A percentile compares a stretch with the other conserved stretches of the same genome.
Evolutionary conservation across 768 basidiomycete genomes (phyloP).

Genomic region (Mycena crocata): DNA sequence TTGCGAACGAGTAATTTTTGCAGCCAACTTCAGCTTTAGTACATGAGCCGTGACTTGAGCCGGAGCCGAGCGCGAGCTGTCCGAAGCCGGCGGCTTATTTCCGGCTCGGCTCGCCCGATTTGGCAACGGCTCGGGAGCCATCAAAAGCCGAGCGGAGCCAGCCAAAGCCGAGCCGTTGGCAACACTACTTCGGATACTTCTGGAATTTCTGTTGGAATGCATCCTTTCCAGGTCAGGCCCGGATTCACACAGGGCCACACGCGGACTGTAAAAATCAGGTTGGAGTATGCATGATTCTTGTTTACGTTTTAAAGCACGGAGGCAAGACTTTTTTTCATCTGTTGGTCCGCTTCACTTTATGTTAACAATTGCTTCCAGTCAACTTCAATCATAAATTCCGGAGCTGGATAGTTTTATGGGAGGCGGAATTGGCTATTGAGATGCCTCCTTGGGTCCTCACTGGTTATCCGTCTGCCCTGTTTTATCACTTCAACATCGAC

Average conservation of each 20-base stretch:
- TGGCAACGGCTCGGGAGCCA: conserved; percentile 1
- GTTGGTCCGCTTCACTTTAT: not conserved
- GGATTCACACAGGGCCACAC: conserved; percentile 41
- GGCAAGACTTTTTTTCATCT: not conserved
- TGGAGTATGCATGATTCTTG: conserved; percentile 41
- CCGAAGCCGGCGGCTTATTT: not conserved
- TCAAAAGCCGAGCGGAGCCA: conserved; percentile 12
- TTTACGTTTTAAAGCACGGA: conserved; percentile 37
- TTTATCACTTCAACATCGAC: conserved; percentile 50
- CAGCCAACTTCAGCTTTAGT: not conserved
- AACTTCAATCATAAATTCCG: conserved; percentile 36
- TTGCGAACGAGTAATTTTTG: too few relatives aligned
- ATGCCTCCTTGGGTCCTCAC: conserved; percentile 46
- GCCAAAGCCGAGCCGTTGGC: conserved; percentile 14
- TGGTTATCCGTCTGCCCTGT: conserved; percentile 47
- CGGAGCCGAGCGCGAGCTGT: conserved; percentile 7
- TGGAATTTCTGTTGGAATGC: conserved; percentile 46
- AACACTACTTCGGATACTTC: conserved; percentile 26
- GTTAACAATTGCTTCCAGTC: not conserved
- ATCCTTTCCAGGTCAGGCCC: conserved; percentile 13
- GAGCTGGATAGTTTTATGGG: conserved; percentile 50
- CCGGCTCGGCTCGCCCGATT: conserved; percentile 7
- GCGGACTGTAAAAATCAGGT: conserved; percentile 45
- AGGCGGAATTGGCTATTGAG: conserved; percentile 46
- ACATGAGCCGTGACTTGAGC: conserved; percentile 1